Conservation (phyloP, 2,329 filamentous ascomycete species). For the Fusarium sp. region DNA sequence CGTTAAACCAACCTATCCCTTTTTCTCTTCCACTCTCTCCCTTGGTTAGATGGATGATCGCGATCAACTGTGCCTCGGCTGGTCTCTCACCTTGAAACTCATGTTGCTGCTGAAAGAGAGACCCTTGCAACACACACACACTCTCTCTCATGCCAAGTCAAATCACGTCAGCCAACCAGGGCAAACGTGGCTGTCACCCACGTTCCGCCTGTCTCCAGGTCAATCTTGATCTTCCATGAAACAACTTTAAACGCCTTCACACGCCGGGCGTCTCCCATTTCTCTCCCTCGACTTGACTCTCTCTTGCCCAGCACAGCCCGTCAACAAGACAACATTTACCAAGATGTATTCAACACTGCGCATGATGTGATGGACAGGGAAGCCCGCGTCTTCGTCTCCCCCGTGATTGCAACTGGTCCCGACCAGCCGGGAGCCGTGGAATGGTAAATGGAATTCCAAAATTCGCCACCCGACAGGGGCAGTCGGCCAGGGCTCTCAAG, state of each 20-base stretch:
- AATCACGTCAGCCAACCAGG: conserved; percentile 31
- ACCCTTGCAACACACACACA: neutral
- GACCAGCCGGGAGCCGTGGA: conserved; percentile 31
- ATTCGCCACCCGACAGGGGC: conserved; percentile 33
- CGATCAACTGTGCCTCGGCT: neutral
- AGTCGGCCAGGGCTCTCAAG: neutral
- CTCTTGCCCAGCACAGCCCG: neutral
- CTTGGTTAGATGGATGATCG: neutral
- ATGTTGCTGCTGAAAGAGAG: neutral
- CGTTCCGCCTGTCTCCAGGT: conserved; percentile 2
- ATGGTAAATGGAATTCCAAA: conserved; percentile 35
- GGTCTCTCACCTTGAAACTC: neutral
- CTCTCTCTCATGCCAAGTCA: conserved; percentile 21
- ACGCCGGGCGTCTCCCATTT: neutral
- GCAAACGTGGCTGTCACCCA: conserved; percentile 7
- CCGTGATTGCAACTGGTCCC: conserved; percentile 24
- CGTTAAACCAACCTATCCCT: neutral
- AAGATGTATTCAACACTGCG: neutral
- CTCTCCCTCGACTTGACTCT: neutral
- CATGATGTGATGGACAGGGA: neutral
- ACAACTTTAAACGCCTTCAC: conserved; percentile 1
- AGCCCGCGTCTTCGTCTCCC: neutral
- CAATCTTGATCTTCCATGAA: neutral
- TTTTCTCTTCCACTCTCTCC: neutral
- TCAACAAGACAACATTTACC: neutral